Evolutionary conservation across 1,284 basidiomycete genomes (phyloP).

Genomic region (Cryptococcus sp.): DNA sequence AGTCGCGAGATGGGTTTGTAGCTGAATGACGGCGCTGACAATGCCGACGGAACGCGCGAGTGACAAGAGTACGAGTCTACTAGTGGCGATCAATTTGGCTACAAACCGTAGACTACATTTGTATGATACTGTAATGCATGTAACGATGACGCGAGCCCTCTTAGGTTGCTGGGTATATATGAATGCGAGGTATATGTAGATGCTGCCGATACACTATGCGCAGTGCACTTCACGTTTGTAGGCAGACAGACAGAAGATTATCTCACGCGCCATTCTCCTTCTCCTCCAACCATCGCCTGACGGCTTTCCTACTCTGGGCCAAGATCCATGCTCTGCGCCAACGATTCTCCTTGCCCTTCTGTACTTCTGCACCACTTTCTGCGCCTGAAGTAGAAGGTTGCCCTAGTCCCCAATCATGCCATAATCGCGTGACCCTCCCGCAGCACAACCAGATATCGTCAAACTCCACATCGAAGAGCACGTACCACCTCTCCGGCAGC

Average conservation of each 20-base stretch:
- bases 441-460: conserved; percentile 81
- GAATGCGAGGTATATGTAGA: conserved; percentile 1
- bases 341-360: conserved; percentile 54
- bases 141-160: background rate
- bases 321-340: conserved; percentile 64
- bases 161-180: background rate
- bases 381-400: background rate
- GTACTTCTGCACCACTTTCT: conserved; percentile 7
- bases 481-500: conserved; percentile 81
- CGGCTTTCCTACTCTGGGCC: conserved; percentile 42
- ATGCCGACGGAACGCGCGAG: conserved; percentile 1
- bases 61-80: conserved; percentile 1
- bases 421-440: conserved; percentile 76
- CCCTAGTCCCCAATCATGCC: conserved; percentile 43
- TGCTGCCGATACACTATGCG: background rate
- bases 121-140: background rate
- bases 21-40: background rate
- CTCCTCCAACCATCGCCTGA: conserved; percentile 59
- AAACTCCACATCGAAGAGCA: conserved; percentile 80
- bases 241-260: background rate
- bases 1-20: background rate
- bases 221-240: no score
- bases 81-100: background rate
- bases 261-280: conserved; percentile 19
- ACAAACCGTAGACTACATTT: background rate